These are phyloP conservation scores for Rhizoctonia solani DNA, from an alignment of 1,284 basidiomycete species.

Conservation along the genomic window DNA sequence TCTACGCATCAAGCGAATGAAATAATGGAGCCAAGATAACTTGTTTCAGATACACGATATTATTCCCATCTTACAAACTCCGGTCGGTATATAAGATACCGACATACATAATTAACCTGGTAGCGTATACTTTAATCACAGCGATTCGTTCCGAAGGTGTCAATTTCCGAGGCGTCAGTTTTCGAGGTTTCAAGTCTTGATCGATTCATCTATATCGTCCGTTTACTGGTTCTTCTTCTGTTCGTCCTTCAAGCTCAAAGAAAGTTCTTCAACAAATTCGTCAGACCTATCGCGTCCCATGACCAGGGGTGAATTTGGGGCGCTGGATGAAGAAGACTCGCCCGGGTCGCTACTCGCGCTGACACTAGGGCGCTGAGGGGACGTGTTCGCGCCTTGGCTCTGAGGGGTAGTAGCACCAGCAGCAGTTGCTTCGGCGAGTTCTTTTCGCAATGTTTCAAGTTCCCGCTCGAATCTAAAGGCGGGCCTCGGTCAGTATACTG, in stretches of 20 bases:
- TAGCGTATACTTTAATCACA: no score
- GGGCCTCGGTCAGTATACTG: background rate
- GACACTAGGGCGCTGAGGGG: background rate
- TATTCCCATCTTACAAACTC: no score
- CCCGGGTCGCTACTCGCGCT: constrained; percentile 21
- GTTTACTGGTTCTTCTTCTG: constrained; percentile 34
- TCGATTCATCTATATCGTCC: background rate
- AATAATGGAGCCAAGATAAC: background rate
- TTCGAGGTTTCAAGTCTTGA: no score
- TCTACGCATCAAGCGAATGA: background rate
- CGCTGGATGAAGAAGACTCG: constrained; percentile 23
- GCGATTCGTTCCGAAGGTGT: no score
- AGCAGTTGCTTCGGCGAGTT: constrained; percentile 56
- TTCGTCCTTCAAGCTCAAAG: background rate
- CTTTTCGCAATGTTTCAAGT: constrained; percentile 83
- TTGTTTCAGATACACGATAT: background rate
- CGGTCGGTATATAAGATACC: background rate
- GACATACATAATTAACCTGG: constrained; percentile 21
- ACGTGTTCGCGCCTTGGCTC: background rate
- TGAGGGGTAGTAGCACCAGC: constrained; percentile 10
- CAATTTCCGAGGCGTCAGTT: no score
- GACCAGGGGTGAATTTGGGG: constrained; percentile 16
- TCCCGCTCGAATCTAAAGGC: constrained; percentile 62
- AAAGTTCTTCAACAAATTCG: constrained; percentile 4
- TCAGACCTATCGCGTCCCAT: constrained; percentile 12